A percentile compares a stretch with the other conserved stretches of the same genome.
Conservation (phyloP, 495 filamentous ascomycete genomes). For the Penicillium salamii region DNA sequence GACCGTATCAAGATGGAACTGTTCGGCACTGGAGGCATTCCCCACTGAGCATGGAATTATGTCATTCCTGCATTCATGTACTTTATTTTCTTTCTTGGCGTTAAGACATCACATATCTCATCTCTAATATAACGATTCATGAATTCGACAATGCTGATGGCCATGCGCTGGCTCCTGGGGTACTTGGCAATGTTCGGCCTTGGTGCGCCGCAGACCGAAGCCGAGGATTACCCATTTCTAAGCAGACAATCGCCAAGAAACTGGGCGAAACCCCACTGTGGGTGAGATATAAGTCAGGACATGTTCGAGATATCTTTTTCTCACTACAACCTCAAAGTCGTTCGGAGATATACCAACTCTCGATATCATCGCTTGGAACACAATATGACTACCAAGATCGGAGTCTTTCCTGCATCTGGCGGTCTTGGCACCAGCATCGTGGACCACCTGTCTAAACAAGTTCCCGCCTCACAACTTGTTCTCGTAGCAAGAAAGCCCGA, state of each 20-base stretch:
- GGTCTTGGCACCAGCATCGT: constrained; percentile 45
- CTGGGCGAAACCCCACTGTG: too few relatives aligned
- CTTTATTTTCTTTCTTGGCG: background rate
- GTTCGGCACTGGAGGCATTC: constrained; percentile 60
- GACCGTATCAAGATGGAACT: constrained; percentile 63
- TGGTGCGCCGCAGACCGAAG: background rate
- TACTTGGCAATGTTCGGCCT: too few relatives aligned
- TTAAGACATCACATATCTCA: constrained; percentile 10
- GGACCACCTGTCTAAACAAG: constrained; percentile 39
- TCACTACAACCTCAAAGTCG: too few relatives aligned
- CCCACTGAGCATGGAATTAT: background rate
- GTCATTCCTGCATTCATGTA: background rate
- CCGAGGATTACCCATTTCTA: constrained; percentile 11
- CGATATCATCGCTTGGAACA: too few relatives aligned
- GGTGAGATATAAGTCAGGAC: too few relatives aligned
- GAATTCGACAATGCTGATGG: too few relatives aligned
- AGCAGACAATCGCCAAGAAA: constrained; percentile 5
- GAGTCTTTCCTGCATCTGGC: constrained; percentile 53
- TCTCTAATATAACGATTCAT: constrained; percentile 7
- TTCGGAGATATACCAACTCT: too few relatives aligned
- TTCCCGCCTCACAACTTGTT: constrained; percentile 37
- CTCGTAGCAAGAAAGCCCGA: constrained; percentile 47
- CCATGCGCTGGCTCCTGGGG: too few relatives aligned
- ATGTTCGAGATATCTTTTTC: too few relatives aligned
- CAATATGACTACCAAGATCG: constrained; percentile 31